Percentiles rank a stretch among this genome's conserved stretches.
Evolutionary conservation across 2,329 filamentous ascomycete species (phyloP).

Genomic region (Aspergillus pseudonomiae): DNA sequence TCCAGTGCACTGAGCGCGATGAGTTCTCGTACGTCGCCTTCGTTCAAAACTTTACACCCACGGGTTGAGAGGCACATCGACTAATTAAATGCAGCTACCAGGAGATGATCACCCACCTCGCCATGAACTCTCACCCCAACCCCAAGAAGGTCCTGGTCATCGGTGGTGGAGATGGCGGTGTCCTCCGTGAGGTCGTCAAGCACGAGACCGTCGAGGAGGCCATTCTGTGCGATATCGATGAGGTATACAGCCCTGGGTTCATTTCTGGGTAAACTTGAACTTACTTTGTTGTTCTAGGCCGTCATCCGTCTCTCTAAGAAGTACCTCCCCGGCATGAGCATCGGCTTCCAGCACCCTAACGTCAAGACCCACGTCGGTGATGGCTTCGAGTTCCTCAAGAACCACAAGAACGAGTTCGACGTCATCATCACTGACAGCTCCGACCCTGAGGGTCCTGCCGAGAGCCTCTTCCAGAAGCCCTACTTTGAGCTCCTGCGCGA

Average conservation of each 20-base stretch:
- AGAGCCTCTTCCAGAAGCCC: conserved; percentile 96
- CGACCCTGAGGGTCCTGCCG: conserved; percentile 94
- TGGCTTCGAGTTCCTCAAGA: conserved; percentile 96
- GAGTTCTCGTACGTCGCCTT: conserved; percentile 75
- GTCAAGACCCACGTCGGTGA: conserved; percentile 91
- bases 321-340: conserved; percentile 92
- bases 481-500: conserved; percentile 95
- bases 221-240: conserved; percentile 96
- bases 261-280: neutral
- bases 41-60: neutral
- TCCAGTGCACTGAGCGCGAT: conserved; percentile 97
- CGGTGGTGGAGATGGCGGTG: conserved; percentile 94
- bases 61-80: neutral
- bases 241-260: conserved; percentile 54
- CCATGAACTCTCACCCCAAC: conserved; percentile 97
- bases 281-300: conserved; percentile 55
- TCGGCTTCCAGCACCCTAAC: conserved; percentile 92
- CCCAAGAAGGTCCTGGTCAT: conserved; percentile 99
- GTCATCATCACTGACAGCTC: conserved; percentile 99
- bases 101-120: conserved; percentile 99
- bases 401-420: conserved; percentile 96
- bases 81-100: conserved; percentile 66
- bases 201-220: conserved; percentile 96
- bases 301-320: conserved; percentile 98
- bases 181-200: conserved; percentile 98